Evolutionary conservation across 139 green algal genomes (phyloP).

Genomic region (Micractinium conductrix): DNA sequence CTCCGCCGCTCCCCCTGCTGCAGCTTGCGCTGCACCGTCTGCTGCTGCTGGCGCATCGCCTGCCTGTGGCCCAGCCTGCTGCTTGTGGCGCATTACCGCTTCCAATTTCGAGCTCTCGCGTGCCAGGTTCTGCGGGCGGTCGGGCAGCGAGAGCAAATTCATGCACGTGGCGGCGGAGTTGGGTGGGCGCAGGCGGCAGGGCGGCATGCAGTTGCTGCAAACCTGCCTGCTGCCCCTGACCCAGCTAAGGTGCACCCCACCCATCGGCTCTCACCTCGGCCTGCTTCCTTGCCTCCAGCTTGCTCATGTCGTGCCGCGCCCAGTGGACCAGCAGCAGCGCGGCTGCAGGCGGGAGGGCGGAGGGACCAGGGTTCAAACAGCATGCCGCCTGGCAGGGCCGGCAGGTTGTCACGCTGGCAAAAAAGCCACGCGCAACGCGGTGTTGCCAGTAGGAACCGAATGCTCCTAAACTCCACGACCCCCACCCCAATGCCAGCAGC

Average conservation of each 20-base stretch:
- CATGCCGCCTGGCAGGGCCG: too few relatives aligned
- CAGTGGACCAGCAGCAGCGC: slow-evolving; percentile 32
- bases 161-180: too few relatives aligned
- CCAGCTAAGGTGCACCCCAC: neutral
- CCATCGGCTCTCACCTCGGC: slow-evolving; percentile 4
- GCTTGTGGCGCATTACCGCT: neutral
- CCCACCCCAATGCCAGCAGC: too few relatives aligned
- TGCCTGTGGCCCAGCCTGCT: neutral
- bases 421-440: too few relatives aligned
- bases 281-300: neutral
- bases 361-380: too few relatives aligned
- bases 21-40: neutral
- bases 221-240: too few relatives aligned
- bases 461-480: too few relatives aligned
- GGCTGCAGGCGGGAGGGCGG: slow-evolving; percentile 30
- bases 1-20: neutral
- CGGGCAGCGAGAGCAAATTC: neutral
- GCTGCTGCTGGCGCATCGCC: neutral
- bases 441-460: too few relatives aligned
- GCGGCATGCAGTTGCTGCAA: too few relatives aligned
- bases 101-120: slow-evolving; percentile 10
- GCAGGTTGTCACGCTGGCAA: neutral
- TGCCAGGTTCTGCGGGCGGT: neutral
- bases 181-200: too few relatives aligned
- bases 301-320: slow-evolving; percentile 41